These are phyloP conservation scores for Tetraselmis chui DNA, from an alignment of 139 green algal genomes.

Conservation along the genomic window DNA sequence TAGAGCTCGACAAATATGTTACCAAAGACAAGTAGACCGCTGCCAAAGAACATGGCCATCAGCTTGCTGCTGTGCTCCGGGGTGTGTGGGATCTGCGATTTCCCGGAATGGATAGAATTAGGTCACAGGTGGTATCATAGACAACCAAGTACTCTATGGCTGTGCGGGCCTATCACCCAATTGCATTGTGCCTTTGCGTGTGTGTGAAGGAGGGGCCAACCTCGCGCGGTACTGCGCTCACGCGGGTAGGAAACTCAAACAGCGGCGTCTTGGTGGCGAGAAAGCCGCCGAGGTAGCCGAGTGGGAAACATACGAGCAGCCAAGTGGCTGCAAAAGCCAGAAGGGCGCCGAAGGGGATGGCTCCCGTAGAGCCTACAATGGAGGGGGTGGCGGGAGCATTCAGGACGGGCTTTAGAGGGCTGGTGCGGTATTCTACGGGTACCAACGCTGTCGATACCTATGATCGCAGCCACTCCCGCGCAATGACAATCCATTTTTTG, in stretches of 20 bases:
- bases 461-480: too few relatives aligned
- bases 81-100: slow-evolving; percentile 83
- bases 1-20: slow-evolving; percentile 96
- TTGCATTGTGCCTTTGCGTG: too few relatives aligned
- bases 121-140: too few relatives aligned
- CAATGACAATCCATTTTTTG: too few relatives aligned
- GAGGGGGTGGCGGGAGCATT: too few relatives aligned
- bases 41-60: slow-evolving; percentile 56
- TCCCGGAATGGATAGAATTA: too few relatives aligned
- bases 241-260: slow-evolving; percentile 63
- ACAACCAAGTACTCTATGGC: too few relatives aligned
- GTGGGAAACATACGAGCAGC: background rate
- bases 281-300: slow-evolving; percentile 34
- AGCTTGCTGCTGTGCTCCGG: background rate
- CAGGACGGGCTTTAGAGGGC: too few relatives aligned
- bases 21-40: slow-evolving; percentile 87
- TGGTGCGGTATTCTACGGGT: too few relatives aligned
- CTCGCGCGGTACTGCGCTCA: background rate
- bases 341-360: slow-evolving; percentile 80
- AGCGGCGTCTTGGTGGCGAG: slow-evolving; percentile 43
- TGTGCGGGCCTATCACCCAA: too few relatives aligned
- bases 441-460: too few relatives aligned
- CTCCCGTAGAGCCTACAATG: slow-evolving; percentile 55
- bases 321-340: slow-evolving; percentile 81
- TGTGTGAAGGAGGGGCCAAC: too few relatives aligned